phyloP scores from a whole-genome alignment of 495 filamentous ascomycete genomes.

The Pseudoneurospora amorphoporcata region DNA sequence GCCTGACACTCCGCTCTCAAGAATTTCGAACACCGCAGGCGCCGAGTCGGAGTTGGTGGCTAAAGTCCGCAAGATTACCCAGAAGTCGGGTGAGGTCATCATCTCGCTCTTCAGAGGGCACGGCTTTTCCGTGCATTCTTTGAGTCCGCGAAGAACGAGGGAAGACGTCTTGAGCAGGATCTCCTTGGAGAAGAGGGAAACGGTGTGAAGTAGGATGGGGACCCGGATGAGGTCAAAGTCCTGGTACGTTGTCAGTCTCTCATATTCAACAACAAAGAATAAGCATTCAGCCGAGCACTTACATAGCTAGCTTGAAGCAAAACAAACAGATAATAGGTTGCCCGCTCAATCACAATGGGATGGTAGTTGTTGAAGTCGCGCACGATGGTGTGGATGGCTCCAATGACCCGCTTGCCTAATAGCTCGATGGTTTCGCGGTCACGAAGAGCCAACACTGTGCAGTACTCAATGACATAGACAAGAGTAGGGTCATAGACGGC shows the following conservation, averaged over 20 bases:
- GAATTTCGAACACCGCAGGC: slow-evolving; percentile 69
- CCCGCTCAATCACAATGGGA: slow-evolving; percentile 66
- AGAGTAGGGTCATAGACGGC: slow-evolving; percentile 78
- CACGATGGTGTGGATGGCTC: slow-evolving; percentile 69
- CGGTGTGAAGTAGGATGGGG: slow-evolving; percentile 84
- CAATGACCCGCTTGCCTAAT: slow-evolving; percentile 68
- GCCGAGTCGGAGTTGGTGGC: slow-evolving; percentile 57
- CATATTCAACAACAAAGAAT: background rate
- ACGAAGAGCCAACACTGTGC: slow-evolving; percentile 72
- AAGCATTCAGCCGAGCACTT: slow-evolving; percentile 23
- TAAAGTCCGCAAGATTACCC: slow-evolving; percentile 77
- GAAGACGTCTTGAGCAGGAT: slow-evolving; percentile 64
- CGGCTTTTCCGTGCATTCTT: slow-evolving; percentile 65
- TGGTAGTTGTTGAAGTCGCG: slow-evolving; percentile 71
- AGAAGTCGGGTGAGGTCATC: slow-evolving; percentile 93
- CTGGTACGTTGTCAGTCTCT: slow-evolving; percentile 31
- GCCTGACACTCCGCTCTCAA: slow-evolving; percentile 59
- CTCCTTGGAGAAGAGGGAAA: slow-evolving; percentile 75
- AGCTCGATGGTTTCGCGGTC: slow-evolving; percentile 58
- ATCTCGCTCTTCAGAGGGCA: slow-evolving; percentile 78
- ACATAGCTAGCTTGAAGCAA: slow-evolving; percentile 82
- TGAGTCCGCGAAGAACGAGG: slow-evolving; percentile 67
- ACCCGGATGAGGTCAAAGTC: slow-evolving; percentile 84
- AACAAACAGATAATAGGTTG: slow-evolving; percentile 76
- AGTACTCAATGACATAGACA: slow-evolving; percentile 81